Base-by-base conservation (phyloP, 2,329 filamentous ascomycete species). In the Emergomyces orientalis region DNA sequence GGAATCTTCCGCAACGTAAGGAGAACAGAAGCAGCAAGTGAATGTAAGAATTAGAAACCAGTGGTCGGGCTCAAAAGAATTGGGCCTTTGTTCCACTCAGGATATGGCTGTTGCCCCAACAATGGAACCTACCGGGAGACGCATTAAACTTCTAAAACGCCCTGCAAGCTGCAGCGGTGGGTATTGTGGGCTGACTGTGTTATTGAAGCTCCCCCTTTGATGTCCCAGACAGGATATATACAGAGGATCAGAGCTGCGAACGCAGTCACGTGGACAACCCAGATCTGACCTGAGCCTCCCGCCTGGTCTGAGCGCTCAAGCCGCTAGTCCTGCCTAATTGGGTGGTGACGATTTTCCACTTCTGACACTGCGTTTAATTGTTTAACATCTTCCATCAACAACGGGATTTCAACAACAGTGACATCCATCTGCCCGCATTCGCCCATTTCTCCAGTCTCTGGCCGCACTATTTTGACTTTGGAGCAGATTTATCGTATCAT, bases 271-370 rank as follows among this genome's bases (percentile, higher is more conserved):
- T 41, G 19, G 37, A 6, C 8, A 39, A 27, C 3, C 25, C 6
- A 9, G 14, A 39, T 7, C 17, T 27, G 39, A 25, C 41, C 22
- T 32, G 19, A 27, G 39, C 2, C 25, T 49, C 25, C 30, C 39
- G 45, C 13, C 11, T 60, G 58, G 58, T 14, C 58, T 25, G 58
- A 49, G 58, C 58, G 22, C 58, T 2, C 6, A 13, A 19, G 37
- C 37, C n/a, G 54, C 37, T 27, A 17, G 22, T 27, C n/a, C 32
- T 49, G 58, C 58, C 58, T 60, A 60, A 60, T 49, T 17, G 58
- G 58, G 39, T 27, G 14, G 17, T 47, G 41, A 49, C 17, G 55
- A 7, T 58, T 25, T 22, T 32, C 49, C 8, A 8, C 25, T 32
- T 4, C 7, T 39, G 34, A 17, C 17, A 17, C 34, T n/a, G n/a